These are phyloP conservation scores for Desmodesmus armatus DNA, from an alignment of 139 green algal genomes.

Conservation along the genomic window DNA sequence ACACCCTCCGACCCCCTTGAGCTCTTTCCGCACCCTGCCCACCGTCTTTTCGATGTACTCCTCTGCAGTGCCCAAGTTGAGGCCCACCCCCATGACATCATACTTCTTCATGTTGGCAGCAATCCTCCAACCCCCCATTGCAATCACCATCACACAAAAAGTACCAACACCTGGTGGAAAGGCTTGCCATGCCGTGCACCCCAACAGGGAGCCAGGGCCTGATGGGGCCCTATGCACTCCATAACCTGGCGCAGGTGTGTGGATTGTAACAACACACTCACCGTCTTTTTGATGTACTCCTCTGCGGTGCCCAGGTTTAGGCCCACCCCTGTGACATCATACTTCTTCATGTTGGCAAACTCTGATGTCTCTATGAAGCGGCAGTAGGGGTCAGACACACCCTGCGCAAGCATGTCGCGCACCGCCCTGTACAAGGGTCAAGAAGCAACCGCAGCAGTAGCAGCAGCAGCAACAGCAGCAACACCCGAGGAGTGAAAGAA, in stretches of 20 bases:
- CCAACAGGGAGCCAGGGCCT: no score
- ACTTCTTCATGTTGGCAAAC: slow-evolving; percentile 92
- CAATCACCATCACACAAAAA: no score
- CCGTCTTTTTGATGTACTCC: slow-evolving; percentile 81
- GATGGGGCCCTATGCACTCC: no score
- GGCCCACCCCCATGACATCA: slow-evolving; percentile 93
- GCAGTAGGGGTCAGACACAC: slow-evolving; percentile 91
- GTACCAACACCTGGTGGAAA: no score
- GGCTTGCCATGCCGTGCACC: no score
- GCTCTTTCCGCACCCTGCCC: no score
- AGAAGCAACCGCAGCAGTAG: no score
- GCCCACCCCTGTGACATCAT: slow-evolving; percentile 95
- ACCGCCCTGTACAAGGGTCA: slow-evolving; percentile 68
- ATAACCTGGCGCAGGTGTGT: no score
- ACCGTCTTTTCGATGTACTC: slow-evolving; percentile 83
- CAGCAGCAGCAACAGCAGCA: no score
- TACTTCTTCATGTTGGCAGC: slow-evolving; percentile 91
- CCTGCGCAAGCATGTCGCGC: slow-evolving; percentile 71
- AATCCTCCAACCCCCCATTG: no score
- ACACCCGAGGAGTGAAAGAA: not conserved
- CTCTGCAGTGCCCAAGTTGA: slow-evolving; percentile 91
- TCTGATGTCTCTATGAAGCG: slow-evolving; percentile 86
- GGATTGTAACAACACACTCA: no score
- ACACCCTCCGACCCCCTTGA: no score
- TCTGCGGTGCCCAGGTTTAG: slow-evolving; percentile 91